Evolutionary conservation across 2,329 filamentous ascomycete species (phyloP), one percentile per base, ranked within the genome.

Genomic region (Colletotrichum sojae): DNA sequence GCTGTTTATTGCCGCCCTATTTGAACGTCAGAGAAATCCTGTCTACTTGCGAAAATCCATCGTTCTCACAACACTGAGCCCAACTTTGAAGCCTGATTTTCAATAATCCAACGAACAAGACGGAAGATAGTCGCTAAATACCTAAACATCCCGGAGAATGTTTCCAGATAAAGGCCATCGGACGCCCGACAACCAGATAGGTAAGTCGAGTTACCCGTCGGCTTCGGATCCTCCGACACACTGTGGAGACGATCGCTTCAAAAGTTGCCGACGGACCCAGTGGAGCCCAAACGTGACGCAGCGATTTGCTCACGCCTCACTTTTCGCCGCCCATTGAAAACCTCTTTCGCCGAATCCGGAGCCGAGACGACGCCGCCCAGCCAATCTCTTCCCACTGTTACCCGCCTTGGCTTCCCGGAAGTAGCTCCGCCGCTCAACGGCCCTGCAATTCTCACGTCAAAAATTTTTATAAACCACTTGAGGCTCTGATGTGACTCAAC

Each of bases 201-300:
- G 27, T 40, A 36, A 31, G 48, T 20, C 20, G 18, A 12, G 36
- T 9, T 31, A 6, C 18, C 25, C 43, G 15, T 48, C 54, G 61
- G 66, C 48, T 25, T 55, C 55, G 49, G 66, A 66, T 13, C 8
- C 15, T 66, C 66, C 66, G 62, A 69, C 18, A 10, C 6, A 43
- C 43, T 65, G 62, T 66, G 66, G 66, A 56, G 66, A 46, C 43
- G 12, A 56, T 60, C 62, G 62, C 66, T 60, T 61, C 55, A 61
- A 66, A 68, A 65, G 16, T 22, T 69, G 55, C 66, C 66, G 62
- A 56, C 22, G 4, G 43, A 49, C 62, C 49, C 52, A 53, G 51
- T 60, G 31, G 31, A 36, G 4, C 31, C 31, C 36, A 31, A n/a
- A 46, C 25, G 52, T 55, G 66, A 69, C 66, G 61, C 43, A 66